Evolutionary conservation across 106 monocot species (phyloP).

Genomic region (Acanthochlamys bracteata): DNA sequence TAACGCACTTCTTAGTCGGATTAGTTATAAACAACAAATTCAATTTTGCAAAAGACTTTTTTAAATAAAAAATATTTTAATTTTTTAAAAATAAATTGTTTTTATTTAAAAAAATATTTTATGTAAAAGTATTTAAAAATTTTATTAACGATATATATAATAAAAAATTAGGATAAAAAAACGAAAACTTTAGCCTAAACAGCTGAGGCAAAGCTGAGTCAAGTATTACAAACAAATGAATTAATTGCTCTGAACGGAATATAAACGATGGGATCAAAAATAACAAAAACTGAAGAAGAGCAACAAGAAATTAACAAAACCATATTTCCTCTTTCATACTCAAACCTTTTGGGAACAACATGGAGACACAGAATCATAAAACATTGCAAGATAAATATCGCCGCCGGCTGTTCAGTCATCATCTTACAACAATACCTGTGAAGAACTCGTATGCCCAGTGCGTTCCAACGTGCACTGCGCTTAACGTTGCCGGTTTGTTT

Average conservation of each 20-base stretch:
- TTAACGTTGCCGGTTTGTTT: conserved; percentile 15
- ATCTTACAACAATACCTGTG: conserved; percentile 3
- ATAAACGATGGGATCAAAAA: background rate
- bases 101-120: no score
- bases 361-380: background rate
- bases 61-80: no score
- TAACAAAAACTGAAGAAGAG: background rate
- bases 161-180: no score
- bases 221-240: conserved; percentile 2
- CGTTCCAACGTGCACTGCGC: conserved; percentile 35
- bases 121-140: no score
- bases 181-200: no score
- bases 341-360: conserved; percentile 6
- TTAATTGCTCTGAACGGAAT: no score
- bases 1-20: no score
- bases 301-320: background rate
- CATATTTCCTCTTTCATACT: background rate
- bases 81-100: no score
- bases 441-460: conserved; percentile 16
- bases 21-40: no score
- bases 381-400: background rate
- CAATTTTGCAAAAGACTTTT: no score
- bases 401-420: background rate
- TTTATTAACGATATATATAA: no score
- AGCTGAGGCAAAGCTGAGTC: conserved; percentile 1